Evolutionary conservation across 495 filamentous ascomycete genomes (phyloP), one percentile per base, ranked within the genome.

Genomic region (Symbiotaphrina buchneri): DNA sequence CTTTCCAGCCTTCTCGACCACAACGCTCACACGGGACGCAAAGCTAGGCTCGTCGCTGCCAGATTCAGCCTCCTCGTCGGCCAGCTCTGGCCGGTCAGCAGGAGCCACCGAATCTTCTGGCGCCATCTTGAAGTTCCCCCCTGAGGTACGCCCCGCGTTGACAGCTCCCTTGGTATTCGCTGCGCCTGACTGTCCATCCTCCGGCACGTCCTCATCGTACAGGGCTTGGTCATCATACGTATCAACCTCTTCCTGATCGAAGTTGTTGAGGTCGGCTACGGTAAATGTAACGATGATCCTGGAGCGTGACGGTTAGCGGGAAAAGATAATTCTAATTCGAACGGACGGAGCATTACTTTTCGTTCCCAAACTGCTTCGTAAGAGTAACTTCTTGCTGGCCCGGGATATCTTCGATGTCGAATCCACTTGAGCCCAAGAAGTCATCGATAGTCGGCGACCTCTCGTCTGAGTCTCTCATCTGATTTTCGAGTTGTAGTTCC

Each of bases 261-360:
- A 56, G 56, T 65, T 66, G 54, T 76, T 71, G 27, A 99, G 64
- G 49, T 94, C 90, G 40, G 78, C 71, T 47, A 93, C 83, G 39
- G 83, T 87, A 63, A 97, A 97, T 39, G 71, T 71, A 39, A 95
- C 67, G 35, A 71, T 72, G 58, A 99, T 91, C 39, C 81, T 92
- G 15, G 32, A 35, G 21, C 21, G 21, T 10, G 15, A 22, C 30
- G 19, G 18, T 7, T n/a, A 16, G 25, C 11, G 13, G 18, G 11
- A 35, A 13, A 18, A 7, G 10, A 2, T 28, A n/a, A n/a, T n/a
- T n/a, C n/a, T n/a, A n/a, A n/a, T n/a, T n/a, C n/a, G n/a, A n/a
- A 14, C 3, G 27, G 1, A 34, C 13, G 18, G 4, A 5, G 8
- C 16, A 71, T 52, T 54, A 90, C 80, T 66, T 78, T 59, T 99